Percentiles rank a stretch among this genome's conserved stretches.
phyloP scores from a whole-genome alignment of 2,329 filamentous ascomycete genomes.

The Penicillium concentricum region DNA sequence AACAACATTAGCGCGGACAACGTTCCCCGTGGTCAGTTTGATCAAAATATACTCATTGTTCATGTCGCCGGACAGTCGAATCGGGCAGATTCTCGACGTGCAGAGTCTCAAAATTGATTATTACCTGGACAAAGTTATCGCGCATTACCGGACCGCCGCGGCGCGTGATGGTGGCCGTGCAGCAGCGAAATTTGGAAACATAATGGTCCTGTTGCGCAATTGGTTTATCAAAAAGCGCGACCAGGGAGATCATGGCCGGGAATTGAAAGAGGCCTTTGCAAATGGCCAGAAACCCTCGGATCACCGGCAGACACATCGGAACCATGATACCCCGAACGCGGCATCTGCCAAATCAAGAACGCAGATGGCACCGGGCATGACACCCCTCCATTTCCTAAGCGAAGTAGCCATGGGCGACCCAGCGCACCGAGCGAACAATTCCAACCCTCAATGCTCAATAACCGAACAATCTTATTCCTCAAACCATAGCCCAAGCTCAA shows the following conservation, averaged over 20 bases:
- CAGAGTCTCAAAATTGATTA: conserved; percentile 64
- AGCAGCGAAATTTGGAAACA: conserved; percentile 68
- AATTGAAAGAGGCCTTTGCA: conserved; percentile 25
- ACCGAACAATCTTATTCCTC: neutral
- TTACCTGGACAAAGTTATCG: conserved; percentile 69
- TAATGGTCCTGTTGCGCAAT: conserved; percentile 66
- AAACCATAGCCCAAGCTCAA: neutral
- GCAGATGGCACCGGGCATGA: conserved; percentile 26
- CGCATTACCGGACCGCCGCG: conserved; percentile 65
- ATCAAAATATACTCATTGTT: conserved; percentile 73
- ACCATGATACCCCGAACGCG: neutral
- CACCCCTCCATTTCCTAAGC: conserved; percentile 38
- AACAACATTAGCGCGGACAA: conserved; percentile 68
- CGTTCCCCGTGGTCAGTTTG: conserved; percentile 68
- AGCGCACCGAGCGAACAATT: conserved; percentile 6
- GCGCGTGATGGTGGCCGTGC: conserved; percentile 64
- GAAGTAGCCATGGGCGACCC: conserved; percentile 44
- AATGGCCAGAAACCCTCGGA: conserved; percentile 3
- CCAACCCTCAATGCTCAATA: neutral
- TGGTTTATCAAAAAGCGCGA: conserved; percentile 59
- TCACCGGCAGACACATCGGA: neutral
- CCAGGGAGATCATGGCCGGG: conserved; percentile 36
- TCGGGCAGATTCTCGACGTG: conserved; percentile 68
- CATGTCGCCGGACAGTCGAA: conserved; percentile 61
- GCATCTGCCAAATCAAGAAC: neutral